These are phyloP conservation scores for Omphalotus guepiniiformis DNA, from an alignment of 768 basidiomycete genomes.

Conservation along the genomic window DNA sequence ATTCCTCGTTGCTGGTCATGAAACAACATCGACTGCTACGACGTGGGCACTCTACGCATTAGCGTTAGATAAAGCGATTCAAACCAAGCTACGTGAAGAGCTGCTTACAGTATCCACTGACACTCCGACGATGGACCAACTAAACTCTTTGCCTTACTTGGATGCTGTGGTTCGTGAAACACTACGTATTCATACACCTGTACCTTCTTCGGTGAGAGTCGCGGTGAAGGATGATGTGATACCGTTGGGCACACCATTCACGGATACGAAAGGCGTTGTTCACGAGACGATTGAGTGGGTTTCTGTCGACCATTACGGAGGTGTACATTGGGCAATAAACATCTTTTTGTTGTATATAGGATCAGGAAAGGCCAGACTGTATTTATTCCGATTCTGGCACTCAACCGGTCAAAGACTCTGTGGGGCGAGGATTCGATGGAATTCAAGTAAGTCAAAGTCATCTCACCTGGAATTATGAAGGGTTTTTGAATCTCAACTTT, in stretches of 20 bases:
- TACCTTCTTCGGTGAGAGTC: slow-evolving; percentile 37
- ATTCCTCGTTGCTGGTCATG: slow-evolving; percentile 36
- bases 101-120: slow-evolving; percentile 47
- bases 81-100: slow-evolving; percentile 57
- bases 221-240: slow-evolving; percentile 51
- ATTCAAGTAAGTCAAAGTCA: slow-evolving; percentile 42
- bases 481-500: not conserved
- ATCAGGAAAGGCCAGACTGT: slow-evolving; percentile 41
- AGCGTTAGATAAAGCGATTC: slow-evolving; percentile 41
- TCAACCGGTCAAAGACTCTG: slow-evolving; percentile 48
- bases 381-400: slow-evolving; percentile 44
- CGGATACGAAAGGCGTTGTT: slow-evolving; percentile 37
- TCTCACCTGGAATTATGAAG: not conserved
- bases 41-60: slow-evolving; percentile 62
- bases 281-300: slow-evolving; percentile 36
- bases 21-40: slow-evolving; percentile 36
- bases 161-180: slow-evolving; percentile 62
- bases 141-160: slow-evolving; percentile 63
- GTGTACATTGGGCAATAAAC: not conserved
- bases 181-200: slow-evolving; percentile 51
- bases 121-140: slow-evolving; percentile 64
- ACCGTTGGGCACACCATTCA: slow-evolving; percentile 43
- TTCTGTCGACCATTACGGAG: not conserved
- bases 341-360: slow-evolving; percentile 18
- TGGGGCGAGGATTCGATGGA: slow-evolving; percentile 63